These are phyloP conservation scores for Plasmodium blacklocki DNA, from an alignment of 169 alveolate genomes.

Conservation along the genomic window DNA sequence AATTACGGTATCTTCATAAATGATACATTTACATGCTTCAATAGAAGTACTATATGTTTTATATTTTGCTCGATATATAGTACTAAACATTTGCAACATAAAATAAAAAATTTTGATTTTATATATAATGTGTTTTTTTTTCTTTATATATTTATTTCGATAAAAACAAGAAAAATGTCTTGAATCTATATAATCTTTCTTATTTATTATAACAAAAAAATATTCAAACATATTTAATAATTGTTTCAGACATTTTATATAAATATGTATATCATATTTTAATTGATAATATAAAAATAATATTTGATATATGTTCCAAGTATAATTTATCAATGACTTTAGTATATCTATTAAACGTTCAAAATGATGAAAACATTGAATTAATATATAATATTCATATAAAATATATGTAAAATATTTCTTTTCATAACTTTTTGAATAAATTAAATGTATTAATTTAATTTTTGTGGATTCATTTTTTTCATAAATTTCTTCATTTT, in stretches of 20 bases:
- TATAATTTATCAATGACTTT: not conserved
- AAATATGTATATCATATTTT: slow-evolving; percentile 13
- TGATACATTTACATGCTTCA: not conserved
- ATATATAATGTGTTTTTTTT: slow-evolving; percentile 8
- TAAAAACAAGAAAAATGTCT: slow-evolving; percentile 36
- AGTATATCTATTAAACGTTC: not conserved
- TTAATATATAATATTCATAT: not conserved
- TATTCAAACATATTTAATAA: slow-evolving; percentile 18
- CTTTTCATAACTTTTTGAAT: slow-evolving; percentile 13
- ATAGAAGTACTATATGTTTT: not conserved
- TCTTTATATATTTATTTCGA: slow-evolving; percentile 43
- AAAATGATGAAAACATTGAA: not conserved
- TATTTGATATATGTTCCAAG: slow-evolving; percentile 26
- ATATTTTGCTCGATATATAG: slow-evolving; percentile 14
- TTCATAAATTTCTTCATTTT: not conserved
- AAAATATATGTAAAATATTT: slow-evolving; percentile 13
- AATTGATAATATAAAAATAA: slow-evolving; percentile 41
- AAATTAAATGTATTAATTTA: not conserved
- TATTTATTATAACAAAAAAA: slow-evolving; percentile 18
- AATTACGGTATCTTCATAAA: not conserved
- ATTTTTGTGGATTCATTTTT: slow-evolving; percentile 5
- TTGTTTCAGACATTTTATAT: slow-evolving; percentile 15
- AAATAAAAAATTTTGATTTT: not conserved
- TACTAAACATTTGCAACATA: slow-evolving; percentile 11
- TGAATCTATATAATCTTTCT: slow-evolving; percentile 25